Percentiles rank a stretch among this genome's conserved stretches.
Conservation (phyloP, 1,284 basidiomycete genomes). For the Marasmius tenuissimus region DNA sequence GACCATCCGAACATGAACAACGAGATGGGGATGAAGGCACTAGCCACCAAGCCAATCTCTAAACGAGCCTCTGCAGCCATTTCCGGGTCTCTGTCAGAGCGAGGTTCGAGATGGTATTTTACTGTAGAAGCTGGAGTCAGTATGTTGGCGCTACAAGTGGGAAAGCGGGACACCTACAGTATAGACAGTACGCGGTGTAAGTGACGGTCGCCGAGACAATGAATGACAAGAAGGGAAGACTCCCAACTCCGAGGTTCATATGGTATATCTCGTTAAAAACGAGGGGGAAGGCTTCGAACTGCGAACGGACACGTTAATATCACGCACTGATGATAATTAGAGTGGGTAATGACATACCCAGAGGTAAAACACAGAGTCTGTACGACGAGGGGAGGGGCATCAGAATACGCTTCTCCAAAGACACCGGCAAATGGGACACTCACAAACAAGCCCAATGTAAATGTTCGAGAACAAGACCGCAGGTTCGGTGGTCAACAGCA, state of each 20-base stretch:
- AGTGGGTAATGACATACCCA: conserved; percentile 2
- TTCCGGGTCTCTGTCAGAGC: conserved; percentile 11
- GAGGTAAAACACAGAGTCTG: conserved; percentile 29
- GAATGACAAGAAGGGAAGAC: conserved; percentile 51
- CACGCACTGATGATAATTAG: neutral
- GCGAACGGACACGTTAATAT: neutral
- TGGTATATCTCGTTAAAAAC: conserved; percentile 33
- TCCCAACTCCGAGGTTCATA: conserved; percentile 37
- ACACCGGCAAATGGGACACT: conserved; percentile 1
- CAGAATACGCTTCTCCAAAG: neutral
- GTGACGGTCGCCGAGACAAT: conserved; percentile 30
- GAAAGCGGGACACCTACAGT: conserved; percentile 7
- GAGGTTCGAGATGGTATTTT: conserved; percentile 21
- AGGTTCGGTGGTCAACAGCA: conserved; percentile 42
- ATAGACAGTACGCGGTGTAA: conserved; percentile 20
- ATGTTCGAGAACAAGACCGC: conserved; percentile 40
- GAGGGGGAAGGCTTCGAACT: conserved; percentile 31
- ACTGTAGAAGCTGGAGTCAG: neutral
- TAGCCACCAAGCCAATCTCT: conserved; percentile 29
- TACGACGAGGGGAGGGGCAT: neutral
- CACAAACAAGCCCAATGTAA: conserved; percentile 41
- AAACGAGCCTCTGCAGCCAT: conserved; percentile 20
- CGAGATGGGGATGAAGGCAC: conserved; percentile 41
- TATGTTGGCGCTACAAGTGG: neutral
- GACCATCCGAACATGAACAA: conserved; percentile 48